Evolutionary conservation across 306 rosid species (phyloP), one percentile per base, ranked within the genome.

Genomic region (Geum urbanum): DNA sequence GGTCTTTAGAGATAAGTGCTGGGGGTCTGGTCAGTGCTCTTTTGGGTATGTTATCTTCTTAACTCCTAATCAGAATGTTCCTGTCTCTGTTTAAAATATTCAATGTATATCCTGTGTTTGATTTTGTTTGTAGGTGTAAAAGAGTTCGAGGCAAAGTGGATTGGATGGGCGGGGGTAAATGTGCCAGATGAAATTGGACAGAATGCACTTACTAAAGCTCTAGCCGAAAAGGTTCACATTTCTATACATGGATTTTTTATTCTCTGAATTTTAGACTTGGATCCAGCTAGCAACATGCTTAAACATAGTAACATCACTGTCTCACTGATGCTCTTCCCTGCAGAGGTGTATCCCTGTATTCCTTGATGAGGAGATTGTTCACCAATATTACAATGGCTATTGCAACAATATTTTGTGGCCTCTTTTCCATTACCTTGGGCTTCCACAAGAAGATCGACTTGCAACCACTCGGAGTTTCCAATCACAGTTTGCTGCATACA

Each of bases 401-500:
- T 91, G 97, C 84, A 91, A 91, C 82, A 91, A 91, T 76, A 91
- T 91, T 48, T 74, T 91, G 75, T 91, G 97, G 97, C 97, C 97
- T 56, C 89, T 91, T 72, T 91, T 91, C 80, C 97, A 91, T 76
- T 91, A 91, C 86, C 88, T 91, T 67, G 97, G 96, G 72, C 97
- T 91, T 72, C 97, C 97, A 52, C 97, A 91, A 80, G 97, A 91
- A 84, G 97, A 91, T 69, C 89, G 97, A 72, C 97, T 91, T 67
- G 97, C 97, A 74, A 91, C 97, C 74, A 91, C 97, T 13, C 88
- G 97, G 15, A 87, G 97, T 84, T 91, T 88, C 81, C 97, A 91
- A 77, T 91, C 97, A 40, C 97, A 91, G 77, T 91, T 91, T 76
- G 82, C 65, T 61, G 97, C 97, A 51, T 91, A 91, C 79, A 85